Conservation (phyloP, 2,329 filamentous ascomycete genomes). For the Cladophialophora carrionii region DNA sequence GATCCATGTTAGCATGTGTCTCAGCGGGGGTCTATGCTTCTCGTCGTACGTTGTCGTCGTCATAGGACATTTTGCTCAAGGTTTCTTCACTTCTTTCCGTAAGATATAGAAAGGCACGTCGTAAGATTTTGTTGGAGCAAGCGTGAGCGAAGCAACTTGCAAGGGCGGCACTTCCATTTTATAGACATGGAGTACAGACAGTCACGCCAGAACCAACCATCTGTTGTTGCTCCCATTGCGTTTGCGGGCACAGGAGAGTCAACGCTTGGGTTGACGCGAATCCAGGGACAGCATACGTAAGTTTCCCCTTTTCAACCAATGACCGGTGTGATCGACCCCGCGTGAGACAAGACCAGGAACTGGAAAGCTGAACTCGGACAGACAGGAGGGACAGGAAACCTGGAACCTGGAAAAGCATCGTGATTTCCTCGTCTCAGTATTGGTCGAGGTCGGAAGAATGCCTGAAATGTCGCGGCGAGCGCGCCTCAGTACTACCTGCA, state of each 20-base stretch:
- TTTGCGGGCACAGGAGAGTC: constrained; percentile 10
- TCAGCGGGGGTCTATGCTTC: not conserved
- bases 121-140: not conserved
- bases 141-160: not conserved
- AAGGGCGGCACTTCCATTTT: not conserved
- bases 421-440: constrained; percentile 15
- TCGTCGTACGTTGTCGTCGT: constrained; percentile 33
- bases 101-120: not conserved
- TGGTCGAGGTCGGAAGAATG: constrained; percentile 3
- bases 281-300: constrained; percentile 15
- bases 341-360: constrained; percentile 23
- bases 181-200: constrained; percentile 4
- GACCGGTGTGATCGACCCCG: constrained; percentile 11
- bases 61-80: constrained; percentile 32
- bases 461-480: not conserved
- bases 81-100: constrained; percentile 2
- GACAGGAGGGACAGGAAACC: constrained; percentile 11
- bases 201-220: constrained; percentile 1
- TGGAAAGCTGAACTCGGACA: constrained; percentile 15
- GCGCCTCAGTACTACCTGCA: constrained; percentile 9
- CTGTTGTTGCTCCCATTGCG: not conserved
- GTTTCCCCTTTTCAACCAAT: constrained; percentile 5
- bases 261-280: constrained; percentile 6
- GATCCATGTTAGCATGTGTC: constrained; percentile 14
- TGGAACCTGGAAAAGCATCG: constrained; percentile 16